Evolutionary conservation across 2,329 filamentous ascomycete genomes (phyloP).

Genomic region (Penicillium polonicum): DNA sequence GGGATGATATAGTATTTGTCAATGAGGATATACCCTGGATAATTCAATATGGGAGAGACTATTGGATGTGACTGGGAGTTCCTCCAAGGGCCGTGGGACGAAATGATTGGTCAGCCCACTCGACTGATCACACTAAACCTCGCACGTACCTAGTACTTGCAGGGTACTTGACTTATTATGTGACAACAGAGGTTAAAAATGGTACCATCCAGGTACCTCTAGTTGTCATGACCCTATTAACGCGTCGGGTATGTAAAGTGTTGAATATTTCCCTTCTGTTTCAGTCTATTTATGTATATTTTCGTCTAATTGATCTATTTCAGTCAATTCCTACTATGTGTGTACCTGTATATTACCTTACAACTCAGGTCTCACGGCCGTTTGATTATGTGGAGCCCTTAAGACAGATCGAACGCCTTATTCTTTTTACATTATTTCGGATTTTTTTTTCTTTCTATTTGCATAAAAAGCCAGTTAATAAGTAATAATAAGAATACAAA

Average conservation of each 20-base stretch:
- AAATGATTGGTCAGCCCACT: conserved; percentile 1
- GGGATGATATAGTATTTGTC: conserved; percentile 3
- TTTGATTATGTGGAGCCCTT: not conserved
- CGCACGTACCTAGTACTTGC: not conserved
- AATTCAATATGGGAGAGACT: not conserved
- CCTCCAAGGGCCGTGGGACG: not conserved
- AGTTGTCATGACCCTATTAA: not conserved
- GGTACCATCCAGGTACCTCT: not conserved
- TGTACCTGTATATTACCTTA: not conserved
- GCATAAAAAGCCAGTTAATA: not conserved
- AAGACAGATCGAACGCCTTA: conserved; percentile 6
- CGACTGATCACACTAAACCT: conserved; percentile 2
- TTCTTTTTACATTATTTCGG: too few species aligned
- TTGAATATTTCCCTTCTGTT: not conserved
- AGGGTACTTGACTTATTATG: not conserved
- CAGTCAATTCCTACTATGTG: too few species aligned
- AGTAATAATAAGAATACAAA: not conserved
- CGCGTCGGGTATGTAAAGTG: not conserved
- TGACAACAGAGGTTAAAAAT: rapidly evolving
- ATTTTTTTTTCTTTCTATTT: not conserved
- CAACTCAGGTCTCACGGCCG: not conserved
- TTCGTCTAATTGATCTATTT: too few species aligned
- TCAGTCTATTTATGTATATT: not conserved
- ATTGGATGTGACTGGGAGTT: not conserved
- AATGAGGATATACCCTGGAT: not conserved